Base-by-base conservation (phyloP, 2,329 filamentous ascomycete species). In the Scytalidium lignicola region DNA sequence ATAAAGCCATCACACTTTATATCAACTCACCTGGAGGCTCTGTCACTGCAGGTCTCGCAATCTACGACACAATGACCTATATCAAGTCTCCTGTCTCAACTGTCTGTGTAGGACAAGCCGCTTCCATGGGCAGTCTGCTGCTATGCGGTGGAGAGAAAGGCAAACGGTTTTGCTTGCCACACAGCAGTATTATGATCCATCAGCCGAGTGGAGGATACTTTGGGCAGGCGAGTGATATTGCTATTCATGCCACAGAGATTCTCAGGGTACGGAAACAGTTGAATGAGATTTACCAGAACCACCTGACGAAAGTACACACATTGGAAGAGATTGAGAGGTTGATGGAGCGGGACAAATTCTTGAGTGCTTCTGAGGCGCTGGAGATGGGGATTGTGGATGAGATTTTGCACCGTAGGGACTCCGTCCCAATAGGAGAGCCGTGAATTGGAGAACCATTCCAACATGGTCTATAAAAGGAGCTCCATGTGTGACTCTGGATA, bases 11-110 rank as follows among this genome's bases (percentile, higher is more conserved):
- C 57, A 93, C 88, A 46, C 88, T 99, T 67, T 99, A 99, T 70
- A 99, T 99, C 68, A 96, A 99, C 73, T 95, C 89, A 0, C 92
- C 92, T 0, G 93, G 93, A 44, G 93, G 93, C 49, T 92, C 88
- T 40, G 91, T 99, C 39, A 92, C 87, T 53, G 92, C 93, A 67
- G 83, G 83, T 15, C 76, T 87, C 52, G 91, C 93, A 21, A 97
- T 99, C 62, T 99, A 99, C 76, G 93, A 99, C 67, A 99, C 93
- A 12, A 97, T 99, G 92, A 84, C 86, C 59, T 99, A 99, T 69
- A 97, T 99, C 65, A 84, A 86, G 52, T 88, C 88, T 2, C 90
- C 92, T 1, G 90, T 99, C 0, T 92, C 87, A 41, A 99, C 93
- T 0, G 93, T 99, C 23, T 97, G 93, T 63, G 81, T 99, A 41